A percentile compares a stretch with the other conserved stretches of the same genome.
Conservation (phyloP, 768 basidiomycete genomes). For the Tylopilus felleus region DNA sequence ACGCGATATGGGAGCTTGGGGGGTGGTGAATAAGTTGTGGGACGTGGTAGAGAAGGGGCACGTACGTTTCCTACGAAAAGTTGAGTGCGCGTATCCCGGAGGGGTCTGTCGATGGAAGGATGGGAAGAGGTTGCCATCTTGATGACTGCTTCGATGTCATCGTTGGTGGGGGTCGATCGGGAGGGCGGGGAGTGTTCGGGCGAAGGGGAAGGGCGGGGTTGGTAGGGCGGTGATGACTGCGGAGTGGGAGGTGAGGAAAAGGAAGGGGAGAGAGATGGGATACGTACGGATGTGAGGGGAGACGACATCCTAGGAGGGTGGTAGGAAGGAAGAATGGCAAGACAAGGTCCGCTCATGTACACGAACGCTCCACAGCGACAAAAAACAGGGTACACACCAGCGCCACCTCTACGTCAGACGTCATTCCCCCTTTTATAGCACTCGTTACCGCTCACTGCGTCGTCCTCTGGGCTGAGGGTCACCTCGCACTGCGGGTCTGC, state of each 20-base stretch:
- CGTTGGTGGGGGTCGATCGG: constrained; percentile 52
- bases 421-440: constrained; percentile 25
- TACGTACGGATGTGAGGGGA: constrained; percentile 7
- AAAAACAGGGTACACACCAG: constrained; percentile 34
- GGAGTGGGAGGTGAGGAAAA: neutral
- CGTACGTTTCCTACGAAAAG: constrained; percentile 94
- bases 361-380: constrained; percentile 33
- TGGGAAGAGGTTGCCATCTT: constrained; percentile 80
- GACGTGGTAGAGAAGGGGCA: constrained; percentile 10
- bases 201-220: neutral
- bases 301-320: constrained; percentile 16
- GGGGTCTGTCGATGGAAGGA: constrained; percentile 47
- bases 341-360: constrained; percentile 24
- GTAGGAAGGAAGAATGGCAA: constrained; percentile 6
- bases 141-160: constrained; percentile 91
- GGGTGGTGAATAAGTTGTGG: neutral
- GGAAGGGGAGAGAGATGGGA: too few species aligned
- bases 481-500: too few species aligned
- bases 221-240: constrained; percentile 13
- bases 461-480: neutral
- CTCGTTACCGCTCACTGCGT: constrained; percentile 3
- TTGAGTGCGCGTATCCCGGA: constrained; percentile 88
- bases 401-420: constrained; percentile 34
- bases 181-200: constrained; percentile 4
- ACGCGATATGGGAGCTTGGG: constrained; percentile 91